Conservation (phyloP, 106 monocot species). For the Dendrobium catenatum region DNA sequence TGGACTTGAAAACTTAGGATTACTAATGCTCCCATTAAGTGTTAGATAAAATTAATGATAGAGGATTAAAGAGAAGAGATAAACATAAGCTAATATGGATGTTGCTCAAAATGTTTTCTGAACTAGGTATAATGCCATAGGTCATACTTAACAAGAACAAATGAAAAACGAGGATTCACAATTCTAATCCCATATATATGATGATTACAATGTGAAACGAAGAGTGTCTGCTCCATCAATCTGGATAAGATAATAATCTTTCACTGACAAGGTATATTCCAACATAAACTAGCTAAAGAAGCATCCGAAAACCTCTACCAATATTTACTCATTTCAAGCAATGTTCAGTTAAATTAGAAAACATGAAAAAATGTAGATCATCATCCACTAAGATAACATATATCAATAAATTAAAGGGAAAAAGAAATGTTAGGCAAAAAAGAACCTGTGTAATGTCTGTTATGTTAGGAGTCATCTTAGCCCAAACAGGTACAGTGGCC, state of each 20-base stretch:
- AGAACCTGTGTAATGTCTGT: constrained; percentile 89
- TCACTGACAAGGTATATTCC: background rate
- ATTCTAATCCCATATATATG: too few relatives aligned
- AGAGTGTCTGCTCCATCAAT: background rate
- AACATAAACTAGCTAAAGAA: background rate
- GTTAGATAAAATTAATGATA: too few relatives aligned
- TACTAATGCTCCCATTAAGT: too few relatives aligned
- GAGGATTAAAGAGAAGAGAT: too few relatives aligned
- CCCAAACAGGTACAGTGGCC: constrained; percentile 98
- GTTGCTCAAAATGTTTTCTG: too few relatives aligned
- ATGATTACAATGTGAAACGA: background rate
- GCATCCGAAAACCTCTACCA: background rate
- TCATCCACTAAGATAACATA: background rate
- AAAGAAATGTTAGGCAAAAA: background rate
- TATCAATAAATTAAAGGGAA: background rate
- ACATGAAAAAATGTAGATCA: background rate
- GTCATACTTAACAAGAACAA: too few relatives aligned
- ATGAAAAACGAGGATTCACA: too few relatives aligned
- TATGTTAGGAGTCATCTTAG: constrained; percentile 97
- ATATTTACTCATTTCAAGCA: background rate
- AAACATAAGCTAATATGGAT: too few relatives aligned
- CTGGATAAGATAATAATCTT: background rate
- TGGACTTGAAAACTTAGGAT: too few relatives aligned
- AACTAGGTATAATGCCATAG: too few relatives aligned
- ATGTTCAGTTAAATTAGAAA: background rate